Percentiles rank a stretch among this genome's conserved stretches.
These are phyloP conservation scores for Thelonectria discophora DNA, from an alignment of 2,329 filamentous ascomycete species.

Conservation along the genomic window DNA sequence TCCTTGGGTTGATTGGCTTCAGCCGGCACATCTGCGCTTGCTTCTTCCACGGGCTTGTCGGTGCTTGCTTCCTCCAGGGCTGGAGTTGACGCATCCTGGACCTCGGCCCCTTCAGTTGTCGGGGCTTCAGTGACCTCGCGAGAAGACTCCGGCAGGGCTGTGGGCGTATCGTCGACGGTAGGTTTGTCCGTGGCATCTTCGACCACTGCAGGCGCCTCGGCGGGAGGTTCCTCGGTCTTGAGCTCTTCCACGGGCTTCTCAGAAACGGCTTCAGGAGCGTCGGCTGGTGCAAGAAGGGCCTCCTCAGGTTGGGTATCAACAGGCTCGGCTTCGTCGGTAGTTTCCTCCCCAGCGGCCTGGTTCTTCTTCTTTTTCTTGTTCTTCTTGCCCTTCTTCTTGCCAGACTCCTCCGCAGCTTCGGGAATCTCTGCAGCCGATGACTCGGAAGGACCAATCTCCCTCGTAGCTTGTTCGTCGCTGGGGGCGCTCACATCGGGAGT, in stretches of 20 bases:
- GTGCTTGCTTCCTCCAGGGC: background rate
- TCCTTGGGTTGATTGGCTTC: conserved; percentile 15
- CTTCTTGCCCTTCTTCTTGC: conserved; percentile 46
- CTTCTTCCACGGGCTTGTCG: background rate
- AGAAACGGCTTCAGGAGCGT: background rate
- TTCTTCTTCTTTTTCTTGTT: conserved; percentile 47
- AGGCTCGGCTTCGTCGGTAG: conserved; percentile 15
- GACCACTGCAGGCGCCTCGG: background rate
- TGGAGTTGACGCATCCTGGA: background rate
- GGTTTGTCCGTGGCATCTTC: conserved; percentile 7
- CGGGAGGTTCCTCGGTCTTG: conserved; percentile 32
- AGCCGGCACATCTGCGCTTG: conserved; percentile 2
- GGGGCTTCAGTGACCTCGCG: conserved; percentile 2
- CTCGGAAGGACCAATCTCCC: background rate
- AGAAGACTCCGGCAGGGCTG: conserved; percentile 6
- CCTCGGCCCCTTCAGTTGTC: conserved; percentile 17
- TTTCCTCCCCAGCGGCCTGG: conserved; percentile 8
- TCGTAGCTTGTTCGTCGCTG: conserved; percentile 1
- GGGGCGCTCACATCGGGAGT: conserved; percentile 1
- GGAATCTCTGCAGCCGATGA: conserved; percentile 1
- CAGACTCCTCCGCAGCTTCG: conserved; percentile 25
- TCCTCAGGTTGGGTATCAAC: conserved; percentile 5
- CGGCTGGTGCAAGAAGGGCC: background rate
- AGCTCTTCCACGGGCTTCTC: conserved; percentile 2
- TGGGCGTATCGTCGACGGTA: background rate